These are phyloP conservation scores for Penicillium hordei DNA, from an alignment of 2,329 filamentous ascomycete species.

Conservation along the genomic window DNA sequence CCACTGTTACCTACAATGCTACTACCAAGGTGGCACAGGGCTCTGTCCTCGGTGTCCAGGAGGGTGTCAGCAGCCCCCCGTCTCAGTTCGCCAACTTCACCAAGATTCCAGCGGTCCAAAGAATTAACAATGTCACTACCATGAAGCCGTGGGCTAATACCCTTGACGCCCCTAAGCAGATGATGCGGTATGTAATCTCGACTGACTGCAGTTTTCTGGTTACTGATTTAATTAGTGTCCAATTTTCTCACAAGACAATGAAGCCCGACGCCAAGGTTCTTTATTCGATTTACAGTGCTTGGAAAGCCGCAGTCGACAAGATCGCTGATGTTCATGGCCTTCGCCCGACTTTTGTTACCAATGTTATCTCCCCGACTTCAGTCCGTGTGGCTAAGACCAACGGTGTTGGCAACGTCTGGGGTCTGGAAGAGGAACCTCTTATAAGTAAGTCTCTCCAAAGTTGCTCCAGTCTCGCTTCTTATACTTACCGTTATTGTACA, in stretches of 20 bases:
- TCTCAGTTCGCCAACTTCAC: conserved; percentile 37
- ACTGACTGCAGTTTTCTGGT: not conserved
- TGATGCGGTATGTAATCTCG: conserved; percentile 33
- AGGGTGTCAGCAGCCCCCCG: conserved; percentile 33
- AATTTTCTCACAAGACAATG: conserved; percentile 42
- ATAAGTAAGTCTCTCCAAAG: conserved; percentile 30
- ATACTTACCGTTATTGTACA: conserved; percentile 12
- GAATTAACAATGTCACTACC: conserved; percentile 31
- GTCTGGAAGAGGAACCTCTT: conserved; percentile 31
- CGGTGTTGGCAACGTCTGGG: conserved; percentile 43
- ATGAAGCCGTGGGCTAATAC: conserved; percentile 29
- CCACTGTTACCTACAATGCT: conserved; percentile 31
- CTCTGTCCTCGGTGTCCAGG: conserved; percentile 37
- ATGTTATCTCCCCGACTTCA: conserved; percentile 30
- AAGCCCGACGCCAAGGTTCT: conserved; percentile 37
- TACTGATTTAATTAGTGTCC: conserved; percentile 24
- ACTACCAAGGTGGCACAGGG: conserved; percentile 26
- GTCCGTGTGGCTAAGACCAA: conserved; percentile 35
- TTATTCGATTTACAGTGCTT: conserved; percentile 34
- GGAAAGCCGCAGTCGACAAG: conserved; percentile 36
- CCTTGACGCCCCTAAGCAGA: conserved; percentile 36
- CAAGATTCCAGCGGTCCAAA: conserved; percentile 23
- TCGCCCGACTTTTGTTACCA: conserved; percentile 41
- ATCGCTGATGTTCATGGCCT: conserved; percentile 40
- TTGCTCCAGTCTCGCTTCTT: not conserved